These are phyloP conservation scores for Mycosarcoma maydis DNA, from an alignment of 1,284 basidiomycete genomes.

Conservation along the genomic window DNA sequence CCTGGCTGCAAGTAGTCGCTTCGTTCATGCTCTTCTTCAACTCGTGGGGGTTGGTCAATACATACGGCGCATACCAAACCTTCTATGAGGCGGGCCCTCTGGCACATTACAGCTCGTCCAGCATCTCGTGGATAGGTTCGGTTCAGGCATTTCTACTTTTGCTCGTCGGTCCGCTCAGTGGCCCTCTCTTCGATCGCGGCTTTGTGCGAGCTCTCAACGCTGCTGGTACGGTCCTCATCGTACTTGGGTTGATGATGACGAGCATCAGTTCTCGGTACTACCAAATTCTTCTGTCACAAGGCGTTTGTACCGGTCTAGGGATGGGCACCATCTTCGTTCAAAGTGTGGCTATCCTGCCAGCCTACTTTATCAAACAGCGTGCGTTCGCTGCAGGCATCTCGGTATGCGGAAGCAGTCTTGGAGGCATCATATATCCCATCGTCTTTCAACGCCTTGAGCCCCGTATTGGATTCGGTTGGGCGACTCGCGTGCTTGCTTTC, in stretches of 20 bases:
- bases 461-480: slow-evolving; percentile 28
- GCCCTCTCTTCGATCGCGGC: slow-evolving; percentile 9
- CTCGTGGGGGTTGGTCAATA: slow-evolving; percentile 28
- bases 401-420: slow-evolving; percentile 24
- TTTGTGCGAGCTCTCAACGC: background rate
- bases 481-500: slow-evolving; percentile 24
- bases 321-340: slow-evolving; percentile 19
- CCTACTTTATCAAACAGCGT: slow-evolving; percentile 11
- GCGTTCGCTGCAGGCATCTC: slow-evolving; percentile 21
- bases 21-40: slow-evolving; percentile 26
- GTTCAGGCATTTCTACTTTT: slow-evolving; percentile 15
- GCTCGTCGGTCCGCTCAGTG: slow-evolving; percentile 7
- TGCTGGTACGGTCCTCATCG: background rate
- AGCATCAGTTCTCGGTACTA: background rate
- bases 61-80: slow-evolving; percentile 26
- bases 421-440: slow-evolving; percentile 40
- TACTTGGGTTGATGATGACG: background rate
- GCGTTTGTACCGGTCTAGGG: slow-evolving; percentile 1
- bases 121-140: slow-evolving; percentile 22
- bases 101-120: slow-evolving; percentile 7
- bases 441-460: slow-evolving; percentile 19
- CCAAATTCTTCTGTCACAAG: background rate
- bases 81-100: slow-evolving; percentile 14
- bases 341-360: slow-evolving; percentile 2
- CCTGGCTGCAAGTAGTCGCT: slow-evolving; percentile 24